Evolutionary conservation across 129 eudicot genomes (phyloP).

Genomic region (Flaveria robusta): DNA sequence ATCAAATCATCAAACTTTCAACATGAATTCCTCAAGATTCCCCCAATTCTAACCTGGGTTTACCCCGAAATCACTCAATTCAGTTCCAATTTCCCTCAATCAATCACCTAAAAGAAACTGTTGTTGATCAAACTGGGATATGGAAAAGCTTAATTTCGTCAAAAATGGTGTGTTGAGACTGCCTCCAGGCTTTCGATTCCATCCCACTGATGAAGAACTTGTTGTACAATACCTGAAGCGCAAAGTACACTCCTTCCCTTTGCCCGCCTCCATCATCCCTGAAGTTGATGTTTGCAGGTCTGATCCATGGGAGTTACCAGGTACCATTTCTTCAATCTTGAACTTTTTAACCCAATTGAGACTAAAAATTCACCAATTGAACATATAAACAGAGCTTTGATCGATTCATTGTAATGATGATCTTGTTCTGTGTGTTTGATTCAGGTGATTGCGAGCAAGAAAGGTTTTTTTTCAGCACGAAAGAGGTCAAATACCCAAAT

Average conservation of each 20-base stretch:
- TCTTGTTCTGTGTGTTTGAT: not conserved
- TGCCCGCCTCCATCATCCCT: slow-evolving; percentile 50
- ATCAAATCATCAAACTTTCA: not conserved
- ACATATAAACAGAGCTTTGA: no score
- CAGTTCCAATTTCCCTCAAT: not conserved
- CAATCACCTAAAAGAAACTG: not conserved
- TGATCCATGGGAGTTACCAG: slow-evolving; percentile 50
- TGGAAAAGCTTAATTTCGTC: slow-evolving; percentile 28
- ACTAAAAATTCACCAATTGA: no score
- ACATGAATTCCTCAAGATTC: slow-evolving; percentile 5
- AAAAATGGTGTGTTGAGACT: slow-evolving; percentile 50
- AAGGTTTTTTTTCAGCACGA: slow-evolving; percentile 39
- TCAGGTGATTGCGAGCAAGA: slow-evolving; percentile 34
- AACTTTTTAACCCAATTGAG: no score
- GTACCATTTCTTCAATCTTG: no score
- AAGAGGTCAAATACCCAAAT: slow-evolving; percentile 34
- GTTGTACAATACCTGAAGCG: slow-evolving; percentile 45
- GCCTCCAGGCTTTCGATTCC: slow-evolving; percentile 67
- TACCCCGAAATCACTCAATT: not conserved
- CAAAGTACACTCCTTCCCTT: slow-evolving; percentile 41
- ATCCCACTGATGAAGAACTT: slow-evolving; percentile 54
- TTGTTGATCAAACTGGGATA: not conserved
- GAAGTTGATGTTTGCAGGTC: slow-evolving; percentile 38
- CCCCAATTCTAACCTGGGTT: no score
- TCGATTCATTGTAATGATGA: no score